These are phyloP conservation scores for Kluyveromyces marxianus DNA, from an alignment of 1,139 yeast species.

Conservation along the genomic window DNA sequence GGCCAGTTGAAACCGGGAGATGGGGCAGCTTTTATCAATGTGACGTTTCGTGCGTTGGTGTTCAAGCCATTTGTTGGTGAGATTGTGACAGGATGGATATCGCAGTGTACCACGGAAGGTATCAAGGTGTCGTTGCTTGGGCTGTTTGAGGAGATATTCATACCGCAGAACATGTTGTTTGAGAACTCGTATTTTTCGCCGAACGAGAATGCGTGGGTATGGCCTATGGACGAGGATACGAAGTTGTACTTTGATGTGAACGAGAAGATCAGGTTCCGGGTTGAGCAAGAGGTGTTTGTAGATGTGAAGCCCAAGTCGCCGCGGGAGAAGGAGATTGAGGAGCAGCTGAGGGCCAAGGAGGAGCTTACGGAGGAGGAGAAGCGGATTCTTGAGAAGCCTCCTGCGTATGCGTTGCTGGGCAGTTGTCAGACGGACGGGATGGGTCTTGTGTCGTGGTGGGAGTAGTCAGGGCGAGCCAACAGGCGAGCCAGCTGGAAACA, in stretches of 20 bases:
- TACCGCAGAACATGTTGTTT: slow-evolving; percentile 74
- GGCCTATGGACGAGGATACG: slow-evolving; percentile 72
- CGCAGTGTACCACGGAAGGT: slow-evolving; percentile 81
- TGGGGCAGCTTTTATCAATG: slow-evolving; percentile 79
- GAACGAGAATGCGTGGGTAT: slow-evolving; percentile 90
- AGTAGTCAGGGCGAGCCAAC: slow-evolving; percentile 29
- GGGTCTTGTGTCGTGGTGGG: slow-evolving; percentile 98
- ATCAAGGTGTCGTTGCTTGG: slow-evolving; percentile 57
- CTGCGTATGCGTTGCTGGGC: slow-evolving; percentile 81
- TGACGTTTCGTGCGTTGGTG: slow-evolving; percentile 64
- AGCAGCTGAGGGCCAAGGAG: slow-evolving; percentile 24
- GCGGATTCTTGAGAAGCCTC: slow-evolving; percentile 35
- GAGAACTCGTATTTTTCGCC: slow-evolving; percentile 66
- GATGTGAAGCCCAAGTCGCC: slow-evolving; percentile 75
- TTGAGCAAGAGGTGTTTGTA: slow-evolving; percentile 81
- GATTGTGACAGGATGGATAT: slow-evolving; percentile 87
- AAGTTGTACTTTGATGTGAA: slow-evolving; percentile 78
- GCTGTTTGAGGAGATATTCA: slow-evolving; percentile 85
- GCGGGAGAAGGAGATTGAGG: slow-evolving; percentile 39
- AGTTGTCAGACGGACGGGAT: slow-evolving; percentile 93
- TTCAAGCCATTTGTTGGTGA: slow-evolving; percentile 96
- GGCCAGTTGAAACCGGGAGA: slow-evolving; percentile 94
- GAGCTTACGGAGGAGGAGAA: slow-evolving; percentile 24
- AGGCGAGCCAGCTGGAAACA: neutral
- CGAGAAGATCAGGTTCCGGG: slow-evolving; percentile 82